Conservation (phyloP, 1,284 basidiomycete species). For the Leucoagaricus sp. region DNA sequence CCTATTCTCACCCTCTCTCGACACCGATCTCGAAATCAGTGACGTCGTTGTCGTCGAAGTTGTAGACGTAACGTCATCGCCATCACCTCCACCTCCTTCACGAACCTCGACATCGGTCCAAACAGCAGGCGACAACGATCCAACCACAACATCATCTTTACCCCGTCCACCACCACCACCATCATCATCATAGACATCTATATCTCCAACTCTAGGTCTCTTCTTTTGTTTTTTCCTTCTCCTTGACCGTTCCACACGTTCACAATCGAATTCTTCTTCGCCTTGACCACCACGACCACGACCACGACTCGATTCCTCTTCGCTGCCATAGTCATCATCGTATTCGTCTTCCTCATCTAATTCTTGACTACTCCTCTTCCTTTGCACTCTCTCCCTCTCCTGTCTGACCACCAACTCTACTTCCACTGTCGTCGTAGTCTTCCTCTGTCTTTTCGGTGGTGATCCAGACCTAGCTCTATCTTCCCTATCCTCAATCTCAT, state of each 20-base stretch:
- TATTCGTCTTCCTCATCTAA: background rate
- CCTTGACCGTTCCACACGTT: background rate
- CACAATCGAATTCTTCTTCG: background rate
- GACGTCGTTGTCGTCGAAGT: no score
- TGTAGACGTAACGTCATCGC: no score
- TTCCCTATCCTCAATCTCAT: slow-evolving; percentile 28
- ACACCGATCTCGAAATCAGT: no score
- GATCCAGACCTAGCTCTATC: slow-evolving; percentile 26
- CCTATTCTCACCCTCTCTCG: background rate
- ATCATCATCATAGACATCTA: background rate
- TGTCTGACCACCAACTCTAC: background rate
- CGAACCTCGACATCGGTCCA: no score
- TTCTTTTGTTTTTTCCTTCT: background rate
- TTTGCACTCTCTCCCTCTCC: background rate
- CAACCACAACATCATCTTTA: no score
- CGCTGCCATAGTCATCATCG: background rate
- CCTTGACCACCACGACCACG: no score
- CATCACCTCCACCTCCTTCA: no score
- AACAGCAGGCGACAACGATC: no score
- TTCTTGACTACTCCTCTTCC: slow-evolving; percentile 36
- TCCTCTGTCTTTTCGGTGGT: slow-evolving; percentile 35
- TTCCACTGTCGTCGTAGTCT: slow-evolving; percentile 6
- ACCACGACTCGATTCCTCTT: background rate
- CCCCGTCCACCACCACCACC: background rate
- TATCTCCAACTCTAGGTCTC: background rate